Percentiles rank a stretch among this genome's conserved stretches.
These are phyloP conservation scores for Phaffomyces antillensis DNA, from an alignment of 805 yeast species.

Conservation along the genomic window DNA sequence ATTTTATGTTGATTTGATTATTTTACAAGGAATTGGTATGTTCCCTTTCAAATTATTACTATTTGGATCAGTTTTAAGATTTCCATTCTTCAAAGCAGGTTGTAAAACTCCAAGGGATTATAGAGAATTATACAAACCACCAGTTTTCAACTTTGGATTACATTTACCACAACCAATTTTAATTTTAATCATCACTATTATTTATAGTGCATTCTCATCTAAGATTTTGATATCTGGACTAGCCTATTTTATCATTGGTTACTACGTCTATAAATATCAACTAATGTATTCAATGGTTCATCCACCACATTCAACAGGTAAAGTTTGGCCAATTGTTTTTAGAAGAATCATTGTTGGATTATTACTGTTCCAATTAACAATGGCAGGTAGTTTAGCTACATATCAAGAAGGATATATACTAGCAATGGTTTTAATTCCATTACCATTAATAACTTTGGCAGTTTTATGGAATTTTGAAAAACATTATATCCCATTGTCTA, in stretches of 20 bases:
- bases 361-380: conserved; percentile 78
- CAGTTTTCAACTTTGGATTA: conserved; percentile 86
- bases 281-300: conserved; percentile 85
- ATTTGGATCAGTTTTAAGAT: conserved; percentile 68
- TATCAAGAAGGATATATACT: conserved; percentile 72
- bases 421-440: conserved; percentile 66
- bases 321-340: conserved; percentile 89
- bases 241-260: conserved; percentile 78
- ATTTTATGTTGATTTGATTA: conserved; percentile 83
- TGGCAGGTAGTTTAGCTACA: conserved; percentile 82
- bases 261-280: conserved; percentile 85
- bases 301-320: conserved; percentile 95
- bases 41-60: conserved; percentile 83
- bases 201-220: conserved; percentile 85
- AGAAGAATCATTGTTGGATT: conserved; percentile 78
- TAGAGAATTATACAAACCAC: conserved; percentile 72
- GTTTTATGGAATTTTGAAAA: conserved; percentile 76
- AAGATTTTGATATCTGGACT: conserved; percentile 81
- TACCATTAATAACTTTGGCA: conserved; percentile 62
- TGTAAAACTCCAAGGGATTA: conserved; percentile 83
- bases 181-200: conserved; percentile 74
- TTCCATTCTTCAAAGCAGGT: conserved; percentile 55
- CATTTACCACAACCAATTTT: conserved; percentile 88
- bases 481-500: conserved; percentile 71
- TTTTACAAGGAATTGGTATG: conserved; percentile 80